Evolutionary conservation across 805 yeast genomes (phyloP), one percentile per base, ranked within the genome.

Genomic region (Wilhelminamyces savonicus): DNA sequence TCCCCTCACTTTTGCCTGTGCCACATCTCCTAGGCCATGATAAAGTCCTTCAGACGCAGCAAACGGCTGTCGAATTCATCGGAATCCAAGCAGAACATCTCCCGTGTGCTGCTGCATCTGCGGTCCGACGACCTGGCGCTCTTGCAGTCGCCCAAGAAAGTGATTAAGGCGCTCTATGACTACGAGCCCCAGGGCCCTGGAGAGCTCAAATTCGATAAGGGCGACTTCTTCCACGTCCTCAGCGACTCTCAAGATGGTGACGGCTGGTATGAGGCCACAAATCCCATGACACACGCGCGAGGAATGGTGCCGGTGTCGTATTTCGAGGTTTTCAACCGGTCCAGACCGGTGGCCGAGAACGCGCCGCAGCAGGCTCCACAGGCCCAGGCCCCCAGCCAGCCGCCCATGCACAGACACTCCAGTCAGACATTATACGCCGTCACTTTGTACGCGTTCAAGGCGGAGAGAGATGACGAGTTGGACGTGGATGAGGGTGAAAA

Each of bases 271-370:
- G 87, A 85, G 47, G 97, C 94, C 2, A 76, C 78, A 30, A 87
- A 90, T 52, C 97, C 97, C 10, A 73, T 82, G 27, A 76, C 82
- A 20, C 75, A 80, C 43, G 59, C 71, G 16, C 69, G 74, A 29
- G 98, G 98, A 1, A 74, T 83, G 73, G 97, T 92, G 1, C 97
- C 97, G 4, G 76, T 76, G 24, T 62, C 78, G 8, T 80, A 80
- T 53, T 92, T 90, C 56, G 94, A 87, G 58, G 79, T 76, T 12
- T 76, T 88, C 43, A 77, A 74, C 36, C 69, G 77, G 40, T 69
- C 80, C 13, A 62, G 76, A 39, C 69, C 74, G 16, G 24, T 35
- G 13, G 38, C 50, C 21, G 10, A 7, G n/a, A 12, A 12, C n/a
- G 12, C 22, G 22, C 36, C 5, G 10, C 32, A 5, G 18, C 36